Percentiles rank a stretch among this genome's conserved stretches.
Evolutionary conservation across 192 early-diverging fungal species (phyloP).

Genomic region (Funneliformis mosseae): DNA sequence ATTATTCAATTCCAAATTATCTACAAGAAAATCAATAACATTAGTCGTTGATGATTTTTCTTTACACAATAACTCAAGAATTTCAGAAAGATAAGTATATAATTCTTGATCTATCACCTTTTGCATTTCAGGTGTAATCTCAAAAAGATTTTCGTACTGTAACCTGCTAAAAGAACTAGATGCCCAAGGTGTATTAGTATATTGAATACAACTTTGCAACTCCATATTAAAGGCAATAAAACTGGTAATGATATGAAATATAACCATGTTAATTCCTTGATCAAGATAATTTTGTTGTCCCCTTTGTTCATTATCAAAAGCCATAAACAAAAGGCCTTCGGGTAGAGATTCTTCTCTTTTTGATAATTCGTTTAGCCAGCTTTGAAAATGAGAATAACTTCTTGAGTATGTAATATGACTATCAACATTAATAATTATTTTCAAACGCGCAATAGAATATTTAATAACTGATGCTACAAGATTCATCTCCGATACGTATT

Average conservation of each 20-base stretch:
- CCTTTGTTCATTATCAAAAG: too few species aligned
- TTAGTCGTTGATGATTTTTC: not conserved
- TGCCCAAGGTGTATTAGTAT: not conserved
- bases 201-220: not conserved
- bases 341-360: too few species aligned
- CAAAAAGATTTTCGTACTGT: conserved; percentile 4
- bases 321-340: too few species aligned
- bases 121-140: conserved; percentile 15
- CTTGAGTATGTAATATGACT: too few species aligned
- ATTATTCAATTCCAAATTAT: too few species aligned
- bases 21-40: not conserved
- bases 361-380: conserved; percentile 7
- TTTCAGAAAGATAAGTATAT: not conserved
- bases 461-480: conserved; percentile 3
- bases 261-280: not conserved
- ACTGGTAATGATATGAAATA: too few species aligned
- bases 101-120: not conserved
- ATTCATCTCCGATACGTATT: conserved; percentile 15
- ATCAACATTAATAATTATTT: conserved; percentile 16
- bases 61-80: not conserved
- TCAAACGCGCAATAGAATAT: not conserved
- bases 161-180: not conserved
- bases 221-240: too few species aligned
- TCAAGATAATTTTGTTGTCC: conserved; percentile 21
- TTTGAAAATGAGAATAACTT: not conserved